A percentile compares a stretch with the other conserved stretches of the same genome.
Conservation (phyloP, 129 eudicot species). For the Saussurea involucrata region DNA sequence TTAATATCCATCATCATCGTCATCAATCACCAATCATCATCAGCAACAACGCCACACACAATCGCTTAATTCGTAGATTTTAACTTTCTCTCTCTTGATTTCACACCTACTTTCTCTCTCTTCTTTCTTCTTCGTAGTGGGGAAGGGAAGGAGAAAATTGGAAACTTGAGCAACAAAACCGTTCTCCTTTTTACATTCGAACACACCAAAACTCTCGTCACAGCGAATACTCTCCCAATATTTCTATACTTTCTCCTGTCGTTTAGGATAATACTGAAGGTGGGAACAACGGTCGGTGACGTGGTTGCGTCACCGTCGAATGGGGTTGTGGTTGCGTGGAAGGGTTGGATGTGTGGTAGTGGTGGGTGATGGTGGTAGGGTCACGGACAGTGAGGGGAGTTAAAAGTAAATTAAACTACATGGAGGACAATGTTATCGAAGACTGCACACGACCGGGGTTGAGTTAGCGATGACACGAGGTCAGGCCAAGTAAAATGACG, state of each 20-base stretch:
- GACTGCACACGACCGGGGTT: slow-evolving; percentile 26
- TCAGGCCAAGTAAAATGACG: neutral
- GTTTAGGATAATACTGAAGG: slow-evolving; percentile 14
- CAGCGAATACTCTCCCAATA: slow-evolving; percentile 23
- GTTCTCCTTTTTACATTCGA: slow-evolving; percentile 29
- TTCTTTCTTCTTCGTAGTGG: slow-evolving; percentile 15
- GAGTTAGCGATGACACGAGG: slow-evolving; percentile 21
- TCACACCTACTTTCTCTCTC: slow-evolving; percentile 28
- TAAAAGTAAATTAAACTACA: neutral
- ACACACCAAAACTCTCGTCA: slow-evolving; percentile 24
- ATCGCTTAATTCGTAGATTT: slow-evolving; percentile 29
- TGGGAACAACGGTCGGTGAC: neutral
- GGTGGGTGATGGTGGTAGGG: neutral
- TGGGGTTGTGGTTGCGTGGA: neutral
- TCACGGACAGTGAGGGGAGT: slow-evolving; percentile 18
- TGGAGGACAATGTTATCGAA: slow-evolving; percentile 25
- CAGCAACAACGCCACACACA: neutral
- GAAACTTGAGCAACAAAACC: slow-evolving; percentile 30
- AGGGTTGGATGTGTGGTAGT: neutral
- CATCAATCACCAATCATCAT: slow-evolving; percentile 25
- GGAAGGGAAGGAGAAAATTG: slow-evolving; percentile 26
- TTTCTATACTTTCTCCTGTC: slow-evolving; percentile 14
- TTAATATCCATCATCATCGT: slow-evolving; percentile 19
- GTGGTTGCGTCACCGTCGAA: neutral
- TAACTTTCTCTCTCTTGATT: slow-evolving; percentile 13